Base-by-base conservation (phyloP, 805 yeast species). In the Wickerhamomyces pijperi region DNA sequence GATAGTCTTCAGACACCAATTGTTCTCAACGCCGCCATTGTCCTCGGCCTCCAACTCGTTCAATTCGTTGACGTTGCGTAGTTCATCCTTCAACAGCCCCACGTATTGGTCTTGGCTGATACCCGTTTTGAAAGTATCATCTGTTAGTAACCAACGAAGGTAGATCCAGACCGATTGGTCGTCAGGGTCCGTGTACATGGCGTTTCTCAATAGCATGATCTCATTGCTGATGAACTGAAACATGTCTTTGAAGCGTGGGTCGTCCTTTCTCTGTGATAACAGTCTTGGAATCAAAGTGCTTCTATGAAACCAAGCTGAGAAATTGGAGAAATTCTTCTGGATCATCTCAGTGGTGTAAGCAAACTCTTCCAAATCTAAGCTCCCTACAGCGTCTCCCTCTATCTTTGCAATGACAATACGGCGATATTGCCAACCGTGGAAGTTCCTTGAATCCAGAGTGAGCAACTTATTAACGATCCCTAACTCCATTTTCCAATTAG, bases 401-500 rank as follows among this genome's bases (percentile, higher is more conserved):
- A 63, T 48, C 19, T 52, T 59, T 4, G 54, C 51, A 4, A 84
- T 73, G 6, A 92, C 75, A 40, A 73, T 72, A 41, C 97, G 67
- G 51, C 98, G 67, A 56, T 92, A 92, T 36, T 83, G 86, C 98
- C 98, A 90, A 2, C 95, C 97, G 56, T 88, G 97, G 58, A 70
- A 92, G 56, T 92, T 92, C 49, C 98, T 71, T 15, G 82, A 67
- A 54, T 92, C 98, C 37, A 72, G 57, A 19, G 70, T 68, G 39
- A 90, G 65, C 49, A 92, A 62, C 50, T 76, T 76, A 42, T 72
- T 73, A 1, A 85, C 88, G 8, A 87, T 67, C 1, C 59, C 65
- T 50, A 92, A 59, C 56, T 92, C 98, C 25, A 51, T 55, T n/a
- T 64, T 56, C 92, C 94, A 86, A 39, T 78, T 61, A 11, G 80